Evolutionary conservation across 225 moss, liverwort and hornwort species (phyloP).

Genomic region (Polytrichum formosum): DNA sequence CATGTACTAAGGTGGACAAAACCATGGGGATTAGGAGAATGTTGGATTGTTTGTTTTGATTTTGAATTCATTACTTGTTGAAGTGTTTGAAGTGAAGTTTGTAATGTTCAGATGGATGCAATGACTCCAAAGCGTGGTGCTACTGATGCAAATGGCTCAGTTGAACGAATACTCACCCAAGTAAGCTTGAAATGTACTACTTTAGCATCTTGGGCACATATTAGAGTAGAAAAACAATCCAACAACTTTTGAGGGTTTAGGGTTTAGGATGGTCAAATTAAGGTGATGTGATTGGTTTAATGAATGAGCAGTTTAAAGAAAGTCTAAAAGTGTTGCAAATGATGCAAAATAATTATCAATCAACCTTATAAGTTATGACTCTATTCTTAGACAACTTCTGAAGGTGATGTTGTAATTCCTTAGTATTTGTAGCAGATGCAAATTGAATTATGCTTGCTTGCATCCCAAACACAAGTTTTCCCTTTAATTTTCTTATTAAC

Average conservation of each 20-base stretch:
- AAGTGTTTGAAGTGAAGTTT: background rate
- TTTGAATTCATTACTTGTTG: background rate
- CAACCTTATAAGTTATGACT: background rate
- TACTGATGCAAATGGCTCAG: conserved; percentile 54
- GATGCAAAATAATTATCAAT: background rate
- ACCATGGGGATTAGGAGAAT: too few species aligned
- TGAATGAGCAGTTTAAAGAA: conserved; percentile 3
- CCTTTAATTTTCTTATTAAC: too few species aligned
- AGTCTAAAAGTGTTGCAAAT: background rate
- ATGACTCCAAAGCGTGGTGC: conserved; percentile 56
- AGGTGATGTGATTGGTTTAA: background rate
- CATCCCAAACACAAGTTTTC: too few species aligned
- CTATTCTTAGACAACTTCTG: too few species aligned
- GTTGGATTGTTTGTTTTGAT: background rate
- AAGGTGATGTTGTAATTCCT: too few species aligned
- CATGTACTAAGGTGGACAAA: too few species aligned
- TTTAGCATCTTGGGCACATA: background rate
- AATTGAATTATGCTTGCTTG: too few species aligned
- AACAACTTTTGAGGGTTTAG: background rate
- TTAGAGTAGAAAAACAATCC: background rate
- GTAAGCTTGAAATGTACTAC: conserved; percentile 7
- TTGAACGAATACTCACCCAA: conserved; percentile 63
- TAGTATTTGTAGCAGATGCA: too few species aligned
- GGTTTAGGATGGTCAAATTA: background rate
- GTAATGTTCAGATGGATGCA: conserved; percentile 53